Base-by-base conservation (phyloP, 257 asterid species). In the Verbascum thapsus region DNA sequence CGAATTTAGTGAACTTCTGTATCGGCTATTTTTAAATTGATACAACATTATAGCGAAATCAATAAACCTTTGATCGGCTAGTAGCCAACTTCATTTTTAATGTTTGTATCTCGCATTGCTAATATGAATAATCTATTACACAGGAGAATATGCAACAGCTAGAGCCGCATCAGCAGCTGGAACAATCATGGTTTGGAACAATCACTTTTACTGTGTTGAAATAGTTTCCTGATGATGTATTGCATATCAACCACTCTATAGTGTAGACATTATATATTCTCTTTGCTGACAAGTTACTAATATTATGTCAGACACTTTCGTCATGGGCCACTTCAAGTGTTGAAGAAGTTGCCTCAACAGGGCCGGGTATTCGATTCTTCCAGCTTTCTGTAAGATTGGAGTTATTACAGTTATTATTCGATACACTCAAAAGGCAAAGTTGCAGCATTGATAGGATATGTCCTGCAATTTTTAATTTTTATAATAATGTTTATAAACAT, bases 341-440 rank as follows among this genome's bases (percentile, higher is more conserved):
- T 16, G 96, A 88, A 69, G 98, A 90, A 81, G 98, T 90, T 73
- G 95, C 98, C 72, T 90, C 98, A 18, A 66, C 56, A 1, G 64
- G 72, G 35, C 64, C 64, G 43, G 72, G 64, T 47, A 66, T 56
- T 45, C 64, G 72, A 10, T 66, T 66, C 65, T 66, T 66, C 57
- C 72, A 66, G 64, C 64, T 66, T 54, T 66, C 55, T 37, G 72
- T 66, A 45, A 56, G 71, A 50, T n/a, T 70, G 72, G 12, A n/a
- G n/a, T n/a, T n/a, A 40, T 61, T 16, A 30, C 41, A 52, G 18
- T 54, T 53, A 17, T 11, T 3, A 18, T n/a, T 13, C 32, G 19
- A 26, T 43, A 18, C 40, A 10, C 8, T 10, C 16, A 18, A 39
- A n/a, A n/a, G n/a, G n/a, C n/a, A n/a, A n/a, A n/a, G n/a, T n/a